These are phyloP conservation scores for Vitis hybrid DNA, from an alignment of 177 flowering plant genomes.

Conservation along the genomic window DNA sequence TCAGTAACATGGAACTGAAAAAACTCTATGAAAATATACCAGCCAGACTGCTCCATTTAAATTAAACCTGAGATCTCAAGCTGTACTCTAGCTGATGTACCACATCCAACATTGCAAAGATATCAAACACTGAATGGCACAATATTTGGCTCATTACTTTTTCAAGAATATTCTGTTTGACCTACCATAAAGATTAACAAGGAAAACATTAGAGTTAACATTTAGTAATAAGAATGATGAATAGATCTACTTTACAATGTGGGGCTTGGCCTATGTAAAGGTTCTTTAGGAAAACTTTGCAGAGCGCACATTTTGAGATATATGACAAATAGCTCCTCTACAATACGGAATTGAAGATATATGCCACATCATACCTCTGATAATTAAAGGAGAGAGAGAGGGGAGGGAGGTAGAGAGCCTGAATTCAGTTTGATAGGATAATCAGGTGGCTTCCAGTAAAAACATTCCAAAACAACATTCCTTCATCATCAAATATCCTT, in stretches of 20 bases:
- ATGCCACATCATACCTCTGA: no score
- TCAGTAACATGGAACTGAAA: constrained; percentile 10
- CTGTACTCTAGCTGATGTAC: constrained; percentile 50
- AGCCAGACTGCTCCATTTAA: constrained; percentile 4
- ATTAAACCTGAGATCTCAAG: constrained; percentile 51
- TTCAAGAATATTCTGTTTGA: constrained; percentile 26
- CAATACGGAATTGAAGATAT: no score
- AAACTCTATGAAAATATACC: neutral
- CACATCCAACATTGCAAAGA: constrained; percentile 57
- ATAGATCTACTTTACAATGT: no score
- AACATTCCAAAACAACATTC: no score
- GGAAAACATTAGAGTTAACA: neutral
- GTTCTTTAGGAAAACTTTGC: no score
- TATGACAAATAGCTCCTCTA: no score
- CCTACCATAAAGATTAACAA: constrained; percentile 25
- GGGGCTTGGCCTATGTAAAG: no score
- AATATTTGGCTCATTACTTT: constrained; percentile 58
- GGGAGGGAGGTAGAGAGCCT: neutral
- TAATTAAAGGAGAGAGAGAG: no score
- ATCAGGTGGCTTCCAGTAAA: neutral
- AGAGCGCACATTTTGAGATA: no score
- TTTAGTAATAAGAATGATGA: no score
- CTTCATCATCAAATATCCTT: no score
- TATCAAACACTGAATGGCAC: constrained; percentile 67
- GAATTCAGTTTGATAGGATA: neutral